These are phyloP conservation scores for Rosa rugosa DNA, from an alignment of 306 rosid genomes.

Conservation along the genomic window DNA sequence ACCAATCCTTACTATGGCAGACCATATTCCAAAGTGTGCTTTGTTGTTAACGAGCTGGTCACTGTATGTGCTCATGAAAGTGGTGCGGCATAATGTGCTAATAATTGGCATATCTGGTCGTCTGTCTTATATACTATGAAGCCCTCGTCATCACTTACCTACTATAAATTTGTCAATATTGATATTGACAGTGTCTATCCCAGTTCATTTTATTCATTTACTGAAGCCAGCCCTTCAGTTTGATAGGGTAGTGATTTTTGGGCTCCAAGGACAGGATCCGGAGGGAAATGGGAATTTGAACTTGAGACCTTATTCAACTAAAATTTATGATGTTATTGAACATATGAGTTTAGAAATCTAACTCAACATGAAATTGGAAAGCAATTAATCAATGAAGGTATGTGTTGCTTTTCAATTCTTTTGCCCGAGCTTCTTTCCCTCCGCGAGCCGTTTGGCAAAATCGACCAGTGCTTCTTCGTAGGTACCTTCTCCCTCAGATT, in stretches of 20 bases:
- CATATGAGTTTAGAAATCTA: background rate
- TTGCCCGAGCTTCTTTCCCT: slow-evolving; percentile 23
- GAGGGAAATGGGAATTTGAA: background rate
- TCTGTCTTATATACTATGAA: background rate
- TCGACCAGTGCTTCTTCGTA: slow-evolving; percentile 35
- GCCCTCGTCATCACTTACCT: background rate
- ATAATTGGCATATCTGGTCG: background rate
- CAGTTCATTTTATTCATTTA: background rate
- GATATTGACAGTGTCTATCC: background rate
- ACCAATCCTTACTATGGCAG: background rate
- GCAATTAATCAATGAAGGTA: background rate
- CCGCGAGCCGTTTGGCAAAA: slow-evolving; percentile 28
- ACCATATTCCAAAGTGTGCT: background rate
- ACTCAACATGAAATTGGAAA: background rate
- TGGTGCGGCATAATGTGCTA: background rate
- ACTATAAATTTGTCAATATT: too few relatives aligned
- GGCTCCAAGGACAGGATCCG: background rate
- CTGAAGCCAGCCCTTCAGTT: background rate
- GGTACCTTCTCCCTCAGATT: slow-evolving; percentile 26
- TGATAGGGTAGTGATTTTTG: background rate
- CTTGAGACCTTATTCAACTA: background rate
- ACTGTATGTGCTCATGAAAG: background rate
- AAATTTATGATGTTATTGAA: background rate
- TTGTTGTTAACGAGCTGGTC: slow-evolving; percentile 12
- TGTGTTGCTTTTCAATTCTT: background rate